Base-by-base conservation (phyloP, 2,329 filamentous ascomycete species). In the Thelonectria olida region DNA sequence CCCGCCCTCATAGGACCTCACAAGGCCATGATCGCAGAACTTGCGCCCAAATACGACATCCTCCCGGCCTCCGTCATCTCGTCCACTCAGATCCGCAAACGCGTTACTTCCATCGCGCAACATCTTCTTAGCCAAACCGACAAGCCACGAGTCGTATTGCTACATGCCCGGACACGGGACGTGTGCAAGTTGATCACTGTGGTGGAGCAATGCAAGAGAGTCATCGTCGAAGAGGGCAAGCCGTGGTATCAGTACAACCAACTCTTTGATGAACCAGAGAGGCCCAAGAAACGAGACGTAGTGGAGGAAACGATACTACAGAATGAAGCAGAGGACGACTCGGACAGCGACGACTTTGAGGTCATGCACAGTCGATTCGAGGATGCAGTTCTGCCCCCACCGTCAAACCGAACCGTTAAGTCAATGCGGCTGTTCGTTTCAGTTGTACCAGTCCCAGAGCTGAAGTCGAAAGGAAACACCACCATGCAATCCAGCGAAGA, bases 171-270 rank as follows among this genome's bases (percentile, higher is more conserved):
- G 19, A 78, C 82, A 0, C 62, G 73, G 9, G 83, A 87, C 3
- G 82, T 85, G 2, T 82, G 81, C 75, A 93, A 93, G 75, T 80
- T 92, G 69, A 85, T 92, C 67, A 89, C 85, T 4, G 84, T 92
- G 45, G 82, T 83, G 44, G 90, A 93, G 75, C 88, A 91, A 36
- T 83, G 82, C 57, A 90, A 90, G 74, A 78, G 84, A 38, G 78
- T 87, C 47, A 75, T 90, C 53, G 77, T 70, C 28, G 79, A 81
- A 51, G 75, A 79, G 39, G 80, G 79, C 4, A 79, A 77, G 61
- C 66, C 76, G 48, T 87, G 83, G 81, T 85, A 78, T 60, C 86
- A 87, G 72, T 88, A 86, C 73, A 88, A 88, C 62, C 78, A 83
- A 54, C 75, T 88, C 12, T 85, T 84, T 67, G 81, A 85, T 62